Evolutionary conservation across 1,284 basidiomycete genomes (phyloP), one percentile per base, ranked within the genome.

Genomic region (Heterobasidion irregulare): DNA sequence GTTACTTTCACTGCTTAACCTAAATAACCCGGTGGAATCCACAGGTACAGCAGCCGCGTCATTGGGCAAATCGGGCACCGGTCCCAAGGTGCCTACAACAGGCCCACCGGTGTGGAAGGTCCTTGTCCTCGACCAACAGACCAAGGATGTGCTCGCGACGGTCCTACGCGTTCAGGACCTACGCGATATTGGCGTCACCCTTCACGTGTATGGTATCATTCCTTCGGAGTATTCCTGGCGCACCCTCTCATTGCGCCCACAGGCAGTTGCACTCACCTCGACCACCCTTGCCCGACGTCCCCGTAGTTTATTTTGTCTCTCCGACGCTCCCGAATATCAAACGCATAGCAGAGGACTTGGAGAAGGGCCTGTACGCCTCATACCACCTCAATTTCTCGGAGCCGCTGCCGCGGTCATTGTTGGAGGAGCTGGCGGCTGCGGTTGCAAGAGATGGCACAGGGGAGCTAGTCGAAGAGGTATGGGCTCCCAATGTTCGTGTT

Each of bases 301-400:
- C 97, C 7, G 95, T 97, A 0, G 83, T 99, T 34, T 99, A 99
- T 75, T 97, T 99, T 69, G 90, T 99, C 51, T 84, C 92, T 0
- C 97, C 97, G 0, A 97, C 93, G 0, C 74, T 92, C 9, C 74
- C 78, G 53, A 99, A 98, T 67, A 80, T 99, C 60, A 79, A 83
- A 57, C 81, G 96, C 55, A 95, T 98, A 75, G 88, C 92, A 13
- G 86, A 93, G 64, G 92, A 94, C 67, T 79, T 98, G 38, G 86
- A 87, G 66, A 90, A 91, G 62, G 78, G 80, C 18, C 78, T 99
- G 36, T 99, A 99, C 68, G 94, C 97, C 64, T 86, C 92, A 0
- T 94, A 89, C 68, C 91, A 98, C 70, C 75, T 99, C 62, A 98
- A 96, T 68, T 99, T 99, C 67, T 94, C 95, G 8, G 94, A 94